Base-by-base conservation (phyloP, 2,329 filamentous ascomycete genomes). In the Talaromyces sp. region DNA sequence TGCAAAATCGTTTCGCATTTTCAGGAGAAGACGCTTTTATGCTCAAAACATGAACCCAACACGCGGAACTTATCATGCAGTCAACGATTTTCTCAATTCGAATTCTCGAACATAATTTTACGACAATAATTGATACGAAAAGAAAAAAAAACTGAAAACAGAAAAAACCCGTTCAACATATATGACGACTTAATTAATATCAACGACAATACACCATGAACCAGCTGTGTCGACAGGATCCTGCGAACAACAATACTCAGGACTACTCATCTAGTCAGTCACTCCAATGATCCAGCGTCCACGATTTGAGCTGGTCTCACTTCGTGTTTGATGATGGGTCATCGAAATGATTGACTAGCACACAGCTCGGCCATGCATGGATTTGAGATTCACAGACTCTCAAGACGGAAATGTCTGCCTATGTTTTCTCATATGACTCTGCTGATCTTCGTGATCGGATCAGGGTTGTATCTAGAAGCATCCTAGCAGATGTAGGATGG, bases 231-330 rank as follows among this genome's bases (percentile, higher is more conserved):
- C 40, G 57, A 50, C 31, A 46, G 23, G 25, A 50, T 59, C 37
- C 57, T 46, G 37, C 16, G 23, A 59, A 4, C 8, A 44, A 58
- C 23, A 12, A 42, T 25, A 21, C 12, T 44, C 14, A 18, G 55
- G 35, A 28, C 55, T 58, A 44, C 21, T 28, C 14, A 42, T 44
- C 23, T 40, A 44, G 40, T 58, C 35, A 58, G 14, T 16, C 56
- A 46, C 31, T 16, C 57, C 9, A 44, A 48, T 28, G 25, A 59
- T 28, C 57, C 57, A 59, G 57, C 57, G n/a, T 46, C 44, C 57
- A 59, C 40, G 57, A 57, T 57, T 28, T 50, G 57, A 59, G 57
- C 57, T 35, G 57, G 57, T 50, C 57, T 59, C 57, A n/a, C 57
- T 59, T 59, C 57, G 57, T 48, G 57, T 40, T 8, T 42, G 14